Percentiles rank a stretch among this genome's conserved stretches.
Evolutionary conservation across 2,329 filamentous ascomycete species (phyloP).

Genomic region (Drechslerella dactyloides): DNA sequence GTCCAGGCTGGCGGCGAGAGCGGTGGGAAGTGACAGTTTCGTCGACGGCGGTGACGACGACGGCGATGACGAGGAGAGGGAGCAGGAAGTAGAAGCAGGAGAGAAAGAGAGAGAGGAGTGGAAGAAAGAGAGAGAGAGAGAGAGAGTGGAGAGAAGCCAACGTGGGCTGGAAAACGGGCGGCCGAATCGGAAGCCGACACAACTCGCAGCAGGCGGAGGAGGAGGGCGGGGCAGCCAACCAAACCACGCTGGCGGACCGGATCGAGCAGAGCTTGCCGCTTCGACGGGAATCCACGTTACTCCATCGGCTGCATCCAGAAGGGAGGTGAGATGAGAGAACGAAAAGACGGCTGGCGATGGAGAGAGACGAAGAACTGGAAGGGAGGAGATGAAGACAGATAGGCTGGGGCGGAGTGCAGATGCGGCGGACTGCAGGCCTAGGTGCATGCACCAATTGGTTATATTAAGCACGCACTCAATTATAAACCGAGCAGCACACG

Average conservation of each 20-base stretch:
- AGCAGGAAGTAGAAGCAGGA: not conserved
- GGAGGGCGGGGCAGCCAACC: no score
- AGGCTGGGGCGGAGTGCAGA: not conserved
- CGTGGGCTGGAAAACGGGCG: constrained; percentile 9
- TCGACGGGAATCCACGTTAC: no score
- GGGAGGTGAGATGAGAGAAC: no score
- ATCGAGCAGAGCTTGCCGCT: no score
- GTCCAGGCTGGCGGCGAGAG: not conserved
- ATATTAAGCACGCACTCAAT: not conserved
- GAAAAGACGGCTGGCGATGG: no score
- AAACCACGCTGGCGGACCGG: no score
- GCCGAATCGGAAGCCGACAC: constrained; percentile 50
- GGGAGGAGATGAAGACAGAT: no score
- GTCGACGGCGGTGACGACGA: not conserved
- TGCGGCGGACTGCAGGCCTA: not conserved
- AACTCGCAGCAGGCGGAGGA: constrained; percentile 27
- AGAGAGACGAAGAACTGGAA: no score
- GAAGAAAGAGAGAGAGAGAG: not conserved
- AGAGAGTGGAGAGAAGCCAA: not conserved
- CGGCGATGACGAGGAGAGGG: not conserved
- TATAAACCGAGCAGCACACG: no score
- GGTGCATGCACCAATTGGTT: not conserved
- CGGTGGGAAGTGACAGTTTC: no score
- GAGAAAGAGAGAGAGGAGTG: constrained; percentile 12
- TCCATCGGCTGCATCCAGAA: no score